Base-by-base conservation (phyloP, 2,329 filamentous ascomycete genomes). In the Kalaharituber pfeilii region DNA sequence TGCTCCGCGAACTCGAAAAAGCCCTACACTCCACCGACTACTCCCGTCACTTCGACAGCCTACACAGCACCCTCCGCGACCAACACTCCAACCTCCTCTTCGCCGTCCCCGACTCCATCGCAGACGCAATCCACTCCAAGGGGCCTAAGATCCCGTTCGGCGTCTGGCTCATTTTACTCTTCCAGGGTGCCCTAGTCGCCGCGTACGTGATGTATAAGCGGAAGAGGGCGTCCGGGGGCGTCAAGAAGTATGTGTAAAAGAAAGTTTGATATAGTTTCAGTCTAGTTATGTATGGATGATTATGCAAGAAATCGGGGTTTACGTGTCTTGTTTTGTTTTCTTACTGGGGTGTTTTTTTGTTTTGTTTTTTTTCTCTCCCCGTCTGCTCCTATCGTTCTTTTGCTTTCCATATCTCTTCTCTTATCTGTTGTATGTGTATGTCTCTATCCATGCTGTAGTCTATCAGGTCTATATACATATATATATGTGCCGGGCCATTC, bases 191-290 rank as follows among this genome's bases (percentile, higher is more conserved):
- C 60, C 71, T 93, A 28, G 78, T 78, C 0, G 78, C 69, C 1
- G 76, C 74, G 1, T 94, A 88, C 66, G 67, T 86, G 33, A 66
- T 81, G 56, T 94, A 94, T 70, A 94, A 94, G 76, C 77, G 80
- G 63, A 80, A 82, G 65, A 78, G 82, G 69, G 74, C 77, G 36
- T 79, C 74, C 59, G 78, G 80, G 68, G 30, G 30, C 30, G 86
- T 86, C n/a, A 94, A 94, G 75, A 95, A 95, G 71, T 95, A 87
- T 5, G 3, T 50, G 24, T 50, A 49, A 47, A 25, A 18, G 8
- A 9, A 15, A 18, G 20, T 2, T 5, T 13, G 29, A 33, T 6
- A n/a, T n/a, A n/a, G n/a, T n/a, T n/a, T n/a, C n/a, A n/a, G n/a
- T n/a, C n/a, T n/a, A n/a, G n/a, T n/a, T n/a, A n/a, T n/a, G n/a